Base-by-base conservation (phyloP, 345 rosid species). In the Eutrema yunnanense region DNA sequence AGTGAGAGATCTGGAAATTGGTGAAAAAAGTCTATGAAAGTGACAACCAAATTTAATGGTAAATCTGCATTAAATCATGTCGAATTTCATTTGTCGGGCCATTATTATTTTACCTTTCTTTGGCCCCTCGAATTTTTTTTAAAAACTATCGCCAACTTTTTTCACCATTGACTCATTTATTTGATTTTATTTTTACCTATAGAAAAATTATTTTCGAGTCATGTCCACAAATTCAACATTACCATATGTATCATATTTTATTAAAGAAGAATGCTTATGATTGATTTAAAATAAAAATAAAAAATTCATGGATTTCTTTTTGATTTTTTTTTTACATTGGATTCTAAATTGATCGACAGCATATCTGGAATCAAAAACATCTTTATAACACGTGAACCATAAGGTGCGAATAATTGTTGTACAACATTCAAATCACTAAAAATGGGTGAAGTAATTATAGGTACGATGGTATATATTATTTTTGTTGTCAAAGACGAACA, bases 1-100 rank as follows among this genome's bases (percentile, higher is more conserved):
- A 42, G 67, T 55, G 48, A 47, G 10, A 22, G 41, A 48, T 76
- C 16, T 71, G 11, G 62, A 63, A 46, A 69, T 30, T 62, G 60
- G 54, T 54, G 75, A 63, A 63, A 65, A 73, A 76, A 57, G 67
- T 71, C 48, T 49, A 26, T 42, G 76, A 76, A 48, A 63, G 75
- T 76, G 75, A 76, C 80, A 47, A 41, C 75, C 66, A 70, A 76
- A 76, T 64, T 76, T 76, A 70, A 76, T 76, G 72, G 60, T 69
- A 75, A 62, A 69, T 69, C 79, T 61, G 56, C 32, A 69, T 27
- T 70, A 76, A 47, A 63, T 63, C 75, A 54, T 64, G 40, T 64
- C 71, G 60, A 76, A 57, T 64, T 64, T 64, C 26, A 49, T 48
- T 42, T 71, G 80, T 76, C 76, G 76, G 80, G 30, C 6, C 80